phyloP scores from a whole-genome alignment of 768 basidiomycete genomes.

The Mycena vulgaris region DNA sequence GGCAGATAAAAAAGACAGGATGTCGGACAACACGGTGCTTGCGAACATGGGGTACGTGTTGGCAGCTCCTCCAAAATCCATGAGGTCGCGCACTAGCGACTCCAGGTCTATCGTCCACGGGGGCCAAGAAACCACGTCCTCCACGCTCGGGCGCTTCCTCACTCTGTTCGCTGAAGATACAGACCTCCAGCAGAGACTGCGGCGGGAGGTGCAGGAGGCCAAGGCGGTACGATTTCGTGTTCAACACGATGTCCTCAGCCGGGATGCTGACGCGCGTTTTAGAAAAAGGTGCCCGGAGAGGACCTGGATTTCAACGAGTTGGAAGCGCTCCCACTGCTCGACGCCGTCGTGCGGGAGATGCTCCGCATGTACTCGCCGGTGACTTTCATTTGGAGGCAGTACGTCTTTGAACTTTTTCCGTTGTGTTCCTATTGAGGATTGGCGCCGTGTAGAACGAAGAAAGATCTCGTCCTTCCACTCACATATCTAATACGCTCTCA shows the following conservation, averaged over 20 bases:
- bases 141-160: slow-evolving; percentile 47
- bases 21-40: slow-evolving; percentile 48
- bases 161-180: slow-evolving; percentile 45
- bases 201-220: slow-evolving; percentile 45
- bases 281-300: slow-evolving; percentile 40
- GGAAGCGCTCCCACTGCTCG: slow-evolving; percentile 52
- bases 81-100: background rate
- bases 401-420: slow-evolving; percentile 25
- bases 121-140: slow-evolving; percentile 54
- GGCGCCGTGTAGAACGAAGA: slow-evolving; percentile 44
- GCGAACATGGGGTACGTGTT: slow-evolving; percentile 52
- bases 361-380: too few species aligned
- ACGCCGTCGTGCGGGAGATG: slow-evolving; percentile 57
- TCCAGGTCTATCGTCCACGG: slow-evolving; percentile 51
- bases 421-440: background rate
- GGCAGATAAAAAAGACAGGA: slow-evolving; percentile 45
- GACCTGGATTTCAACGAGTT: slow-evolving; percentile 57
- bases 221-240: slow-evolving; percentile 14
- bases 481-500: slow-evolving; percentile 46
- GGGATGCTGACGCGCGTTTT: background rate
- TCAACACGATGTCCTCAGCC: background rate
- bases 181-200: slow-evolving; percentile 48
- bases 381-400: slow-evolving; percentile 51
- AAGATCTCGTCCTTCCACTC: slow-evolving; percentile 54
- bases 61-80: background rate